A percentile compares a stretch with the other conserved stretches of the same genome.
These are phyloP conservation scores for Candida awuae DNA, from an alignment of 805 yeast genomes.

Conservation along the genomic window DNA sequence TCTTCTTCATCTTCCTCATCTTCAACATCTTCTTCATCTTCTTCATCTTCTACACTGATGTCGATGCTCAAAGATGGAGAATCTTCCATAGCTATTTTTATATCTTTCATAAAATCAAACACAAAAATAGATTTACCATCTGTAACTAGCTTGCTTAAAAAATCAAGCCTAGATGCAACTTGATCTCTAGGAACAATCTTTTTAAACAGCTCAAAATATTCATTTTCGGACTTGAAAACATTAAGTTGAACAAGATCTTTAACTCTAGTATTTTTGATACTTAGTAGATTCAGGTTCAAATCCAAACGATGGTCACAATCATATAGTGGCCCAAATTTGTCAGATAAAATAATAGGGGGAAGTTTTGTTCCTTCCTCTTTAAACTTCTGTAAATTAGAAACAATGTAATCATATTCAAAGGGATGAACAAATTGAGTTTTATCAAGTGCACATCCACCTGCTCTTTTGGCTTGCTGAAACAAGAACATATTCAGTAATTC, in stretches of 20 bases:
- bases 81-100: slow-evolving; percentile 4
- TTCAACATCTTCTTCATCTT: slow-evolving; percentile 9
- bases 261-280: slow-evolving; percentile 12
- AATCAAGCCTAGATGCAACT: slow-evolving; percentile 12
- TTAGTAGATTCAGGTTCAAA: slow-evolving; percentile 4
- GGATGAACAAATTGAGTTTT: slow-evolving; percentile 18
- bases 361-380: slow-evolving; percentile 7
- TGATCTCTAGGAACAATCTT: slow-evolving; percentile 14
- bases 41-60: slow-evolving; percentile 9
- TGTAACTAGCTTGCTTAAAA: slow-evolving; percentile 19
- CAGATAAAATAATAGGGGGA: slow-evolving; percentile 15
- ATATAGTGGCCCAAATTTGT: slow-evolving; percentile 12
- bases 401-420: slow-evolving; percentile 20
- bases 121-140: slow-evolving; percentile 20
- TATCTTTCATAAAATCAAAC: slow-evolving; percentile 13
- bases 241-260: slow-evolving; percentile 11
- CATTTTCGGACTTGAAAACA: slow-evolving; percentile 15
- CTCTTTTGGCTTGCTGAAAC: slow-evolving; percentile 15
- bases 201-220: slow-evolving; percentile 15
- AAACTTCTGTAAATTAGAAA: slow-evolving; percentile 10
- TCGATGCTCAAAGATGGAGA: slow-evolving; percentile 6
- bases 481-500: slow-evolving; percentile 15
- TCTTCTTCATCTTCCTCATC: not conserved
- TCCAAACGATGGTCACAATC: slow-evolving; percentile 2
- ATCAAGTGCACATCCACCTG: slow-evolving; percentile 13